A percentile compares a stretch with the other conserved stretches of the same genome.
phyloP scores from a whole-genome alignment of 192 early-diverging fungal genomes.

The Backusella parvicylindrica region DNA sequence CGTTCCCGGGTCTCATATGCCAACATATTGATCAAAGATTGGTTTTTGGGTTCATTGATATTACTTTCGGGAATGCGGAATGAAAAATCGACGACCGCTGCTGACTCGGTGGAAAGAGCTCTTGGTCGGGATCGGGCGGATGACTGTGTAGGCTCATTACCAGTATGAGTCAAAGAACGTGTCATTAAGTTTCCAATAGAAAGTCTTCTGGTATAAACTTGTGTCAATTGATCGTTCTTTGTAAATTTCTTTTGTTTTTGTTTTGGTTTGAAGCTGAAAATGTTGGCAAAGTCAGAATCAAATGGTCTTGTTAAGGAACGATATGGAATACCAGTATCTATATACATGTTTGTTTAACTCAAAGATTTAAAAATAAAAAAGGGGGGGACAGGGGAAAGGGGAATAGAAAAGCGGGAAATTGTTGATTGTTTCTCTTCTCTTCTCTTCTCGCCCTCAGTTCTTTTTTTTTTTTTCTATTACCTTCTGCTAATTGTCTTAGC shows the following conservation, averaged over 20 bases:
- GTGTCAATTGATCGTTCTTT: not conserved
- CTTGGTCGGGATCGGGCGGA: not conserved
- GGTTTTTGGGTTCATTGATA: not conserved
- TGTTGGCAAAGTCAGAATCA: constrained; percentile 19
- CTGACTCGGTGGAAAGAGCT: not conserved
- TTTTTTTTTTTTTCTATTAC: not conserved
- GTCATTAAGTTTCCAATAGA: constrained; percentile 3
- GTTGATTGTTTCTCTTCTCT: not conserved
- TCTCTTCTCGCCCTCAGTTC: not conserved
- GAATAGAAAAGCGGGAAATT: not conserved
- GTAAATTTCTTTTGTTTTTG: not conserved
- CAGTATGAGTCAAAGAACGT: not conserved
- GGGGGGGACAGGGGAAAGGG: not conserved
- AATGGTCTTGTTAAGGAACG: constrained; percentile 19
- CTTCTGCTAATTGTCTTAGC: constrained; percentile 21
- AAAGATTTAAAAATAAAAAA: not conserved
- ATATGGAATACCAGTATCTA: constrained; percentile 26
- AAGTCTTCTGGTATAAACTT: not conserved
- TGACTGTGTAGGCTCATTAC: not conserved
- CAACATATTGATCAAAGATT: not conserved
- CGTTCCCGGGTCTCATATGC: not conserved
- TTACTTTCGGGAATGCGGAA: not conserved
- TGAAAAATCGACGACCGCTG: not conserved
- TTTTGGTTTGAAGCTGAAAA: constrained; percentile 30
- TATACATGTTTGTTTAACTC: not conserved